A percentile compares a stretch with the other conserved stretches of the same genome.
Conservation (phyloP, 164 flowering plant genomes). For the Magnolia sinica region DNA sequence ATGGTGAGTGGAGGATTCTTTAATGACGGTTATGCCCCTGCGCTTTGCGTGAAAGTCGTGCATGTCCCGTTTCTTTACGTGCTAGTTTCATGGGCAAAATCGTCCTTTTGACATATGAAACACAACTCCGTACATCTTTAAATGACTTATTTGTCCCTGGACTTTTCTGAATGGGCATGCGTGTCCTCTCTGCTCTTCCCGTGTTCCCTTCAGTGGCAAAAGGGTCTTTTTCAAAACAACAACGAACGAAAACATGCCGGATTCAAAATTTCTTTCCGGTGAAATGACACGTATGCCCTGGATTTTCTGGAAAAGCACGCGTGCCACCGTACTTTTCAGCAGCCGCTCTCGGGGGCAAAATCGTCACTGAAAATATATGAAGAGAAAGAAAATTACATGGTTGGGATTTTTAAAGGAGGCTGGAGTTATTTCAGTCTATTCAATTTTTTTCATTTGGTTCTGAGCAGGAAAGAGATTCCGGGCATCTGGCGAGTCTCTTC, state of each 20-base stretch:
- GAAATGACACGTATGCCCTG: background rate
- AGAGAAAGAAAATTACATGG: background rate
- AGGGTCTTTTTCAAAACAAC: background rate
- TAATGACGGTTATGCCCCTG: background rate
- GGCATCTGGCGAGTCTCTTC: slow-evolving; percentile 37
- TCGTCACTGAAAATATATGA: background rate
- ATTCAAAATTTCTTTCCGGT: background rate
- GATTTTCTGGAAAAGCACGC: background rate
- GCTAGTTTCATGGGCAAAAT: background rate
- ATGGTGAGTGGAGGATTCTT: slow-evolving; percentile 26
- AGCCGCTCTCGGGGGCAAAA: background rate
- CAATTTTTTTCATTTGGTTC: background rate
- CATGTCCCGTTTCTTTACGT: background rate
- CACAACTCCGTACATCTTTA: background rate
- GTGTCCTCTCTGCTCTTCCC: too few relatives aligned
- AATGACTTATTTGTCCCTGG: background rate
- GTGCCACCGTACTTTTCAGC: background rate
- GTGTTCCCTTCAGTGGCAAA: too few relatives aligned
- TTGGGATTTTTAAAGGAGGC: slow-evolving; percentile 3
- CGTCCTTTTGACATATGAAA: background rate
- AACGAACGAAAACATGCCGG: background rate
- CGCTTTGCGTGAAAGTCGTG: background rate
- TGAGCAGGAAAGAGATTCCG: slow-evolving; percentile 28
- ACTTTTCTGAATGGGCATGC: background rate
- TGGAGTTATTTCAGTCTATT: slow-evolving; percentile 1